Evolutionary conservation across 2,329 filamentous ascomycete genomes (phyloP), one percentile per base, ranked within the genome.

Genomic region (Thelonectria rubi): DNA sequence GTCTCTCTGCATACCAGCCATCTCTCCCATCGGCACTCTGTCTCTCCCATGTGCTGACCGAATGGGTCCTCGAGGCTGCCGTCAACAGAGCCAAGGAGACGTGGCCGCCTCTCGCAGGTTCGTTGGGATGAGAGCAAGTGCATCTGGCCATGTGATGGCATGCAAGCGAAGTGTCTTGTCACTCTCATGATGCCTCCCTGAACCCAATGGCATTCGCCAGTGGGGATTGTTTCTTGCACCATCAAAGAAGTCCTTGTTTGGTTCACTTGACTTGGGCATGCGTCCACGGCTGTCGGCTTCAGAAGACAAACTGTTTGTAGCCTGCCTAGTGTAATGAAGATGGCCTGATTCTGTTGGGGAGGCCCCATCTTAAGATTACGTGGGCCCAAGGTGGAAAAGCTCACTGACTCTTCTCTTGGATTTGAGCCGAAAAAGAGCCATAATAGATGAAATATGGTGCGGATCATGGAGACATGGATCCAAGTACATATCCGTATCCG

Each of bases 201-300:
- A 37, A 39, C 55, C 55, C 34, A 63, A 64, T 71, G 57, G 64
- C 49, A 51, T 26, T 58, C 45, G 51, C 37, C 42, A 34, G 63
- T 65, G 68, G 63, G 58, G 58, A 64, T 64, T 68, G 56, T 71
- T 71, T 71, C 61, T 68, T 62, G 17, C 55, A 45, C 46, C 46
- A 58, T 65, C 26, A 46, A 45, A 52, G 43, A 52, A 52, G 43
- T 45, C 55, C 55, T 55, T 50, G 55, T 53, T 48, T 57, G 42
- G 18, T 24, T 24, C 15, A 21, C 5, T 34, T 34, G 39, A 8
- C 24, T 42, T 18, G 34, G 17, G 18, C 17, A 64, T 55, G 42
- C 62, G 58, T 67, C 54, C 60, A 60, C 64, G 61, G 55, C 56
- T 40, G 49, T 52, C 55, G 58, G 58, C 68, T 65, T 60, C 62